phyloP scores from a whole-genome alignment of 2,329 filamentous ascomycete species.

The Knoxdaviesia proteae region DNA sequence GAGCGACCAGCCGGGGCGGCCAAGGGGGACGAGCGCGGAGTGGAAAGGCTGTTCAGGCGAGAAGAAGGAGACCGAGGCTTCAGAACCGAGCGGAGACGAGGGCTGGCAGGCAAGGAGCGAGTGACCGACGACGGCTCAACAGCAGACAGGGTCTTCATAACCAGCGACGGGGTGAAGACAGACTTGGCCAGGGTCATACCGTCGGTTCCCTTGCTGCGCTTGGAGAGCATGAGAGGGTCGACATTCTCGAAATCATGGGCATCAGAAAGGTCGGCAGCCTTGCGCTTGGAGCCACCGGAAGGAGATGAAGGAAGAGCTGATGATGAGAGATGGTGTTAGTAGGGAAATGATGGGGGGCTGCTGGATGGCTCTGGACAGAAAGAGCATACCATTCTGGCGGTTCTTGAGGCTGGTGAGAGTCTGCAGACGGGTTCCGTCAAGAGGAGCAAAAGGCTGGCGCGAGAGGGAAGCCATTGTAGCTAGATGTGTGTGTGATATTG shows the following conservation, averaged over 20 bases:
- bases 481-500: background rate
- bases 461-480: slow-evolving; percentile 30
- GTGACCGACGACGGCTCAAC: slow-evolving; percentile 12
- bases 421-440: slow-evolving; percentile 49
- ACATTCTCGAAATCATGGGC: slow-evolving; percentile 37
- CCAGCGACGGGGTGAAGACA: slow-evolving; percentile 24
- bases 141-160: slow-evolving; percentile 5
- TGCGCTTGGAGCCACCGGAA: slow-evolving; percentile 29
- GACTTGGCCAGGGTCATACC: slow-evolving; percentile 19
- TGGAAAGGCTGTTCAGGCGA: slow-evolving; percentile 21
- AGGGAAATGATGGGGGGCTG: slow-evolving; percentile 7
- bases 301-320: slow-evolving; percentile 7
- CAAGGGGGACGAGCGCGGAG: slow-evolving; percentile 28
- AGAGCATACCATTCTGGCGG: slow-evolving; percentile 42
- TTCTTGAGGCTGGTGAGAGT: slow-evolving; percentile 58
- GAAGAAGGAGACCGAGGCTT: slow-evolving; percentile 30
- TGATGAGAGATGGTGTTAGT: slow-evolving; percentile 7
- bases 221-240: slow-evolving; percentile 34
- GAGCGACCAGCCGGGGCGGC: slow-evolving; percentile 63
- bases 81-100: slow-evolving; percentile 23
- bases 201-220: slow-evolving; percentile 34
- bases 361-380: background rate
- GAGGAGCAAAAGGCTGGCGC: slow-evolving; percentile 56
- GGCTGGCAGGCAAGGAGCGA: slow-evolving; percentile 10
- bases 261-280: slow-evolving; percentile 29